A percentile compares a stretch with the other conserved stretches of the same genome.
These are phyloP conservation scores for Chaetomiaceae sp. DNA, from an alignment of 2,329 filamentous ascomycete genomes.

Conservation along the genomic window DNA sequence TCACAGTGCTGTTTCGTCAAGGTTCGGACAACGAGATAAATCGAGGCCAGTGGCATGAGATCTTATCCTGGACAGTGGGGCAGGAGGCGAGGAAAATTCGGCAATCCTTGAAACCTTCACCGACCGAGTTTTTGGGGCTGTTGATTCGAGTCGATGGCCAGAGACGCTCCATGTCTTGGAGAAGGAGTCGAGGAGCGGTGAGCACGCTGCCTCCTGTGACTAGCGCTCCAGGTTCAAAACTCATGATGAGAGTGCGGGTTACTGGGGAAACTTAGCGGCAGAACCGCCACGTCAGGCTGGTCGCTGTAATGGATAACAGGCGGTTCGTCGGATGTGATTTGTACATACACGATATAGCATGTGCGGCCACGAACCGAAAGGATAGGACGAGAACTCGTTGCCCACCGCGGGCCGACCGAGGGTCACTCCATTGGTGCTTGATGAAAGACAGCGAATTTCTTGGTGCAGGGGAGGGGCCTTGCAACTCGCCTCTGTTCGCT, in stretches of 20 bases:
- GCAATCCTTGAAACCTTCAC: conserved; percentile 13
- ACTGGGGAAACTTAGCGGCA: background rate
- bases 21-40: no score
- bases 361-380: background rate
- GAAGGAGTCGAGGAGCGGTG: conserved; percentile 13
- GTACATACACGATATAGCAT: background rate
- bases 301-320: background rate
- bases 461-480: no score
- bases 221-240: background rate
- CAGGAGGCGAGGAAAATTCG: conserved; percentile 15
- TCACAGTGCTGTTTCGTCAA: no score
- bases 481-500: background rate
- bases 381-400: background rate
- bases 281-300: background rate
- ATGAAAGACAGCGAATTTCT: no score
- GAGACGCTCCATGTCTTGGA: conserved; percentile 1
- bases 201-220: background rate
- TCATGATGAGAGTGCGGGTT: background rate
- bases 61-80: conserved; percentile 14
- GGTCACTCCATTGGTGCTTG: no score
- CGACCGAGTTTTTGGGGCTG: conserved; percentile 2
- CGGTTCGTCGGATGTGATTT: background rate
- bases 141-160: conserved; percentile 9
- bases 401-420: no score
- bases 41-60: no score